Base-by-base conservation (phyloP, 1,284 basidiomycete species). In the Phellopilus nigrolimitatus region DNA sequence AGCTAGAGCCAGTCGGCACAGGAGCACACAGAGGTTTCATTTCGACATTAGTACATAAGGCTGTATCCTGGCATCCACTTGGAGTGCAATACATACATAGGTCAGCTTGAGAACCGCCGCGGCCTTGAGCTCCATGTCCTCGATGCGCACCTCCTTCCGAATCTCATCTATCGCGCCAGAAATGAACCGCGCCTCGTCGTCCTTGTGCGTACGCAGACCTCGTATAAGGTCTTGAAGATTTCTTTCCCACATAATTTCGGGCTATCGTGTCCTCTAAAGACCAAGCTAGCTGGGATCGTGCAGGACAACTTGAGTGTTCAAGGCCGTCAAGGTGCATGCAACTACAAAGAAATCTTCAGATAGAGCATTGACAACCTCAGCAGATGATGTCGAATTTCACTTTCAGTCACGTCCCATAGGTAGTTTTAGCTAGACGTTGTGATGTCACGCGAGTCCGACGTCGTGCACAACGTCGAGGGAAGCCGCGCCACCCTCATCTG, bases 61-160 rank as follows among this genome's bases (percentile, higher is more conserved):
- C 12, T 8, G 13, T 39, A 38, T 3, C 2, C 3, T 39, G 21
- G 2, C n/a, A 2, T 15, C 10, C 13, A 3, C 50, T 38, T 39
- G 19, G 19, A 56, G 9, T 27, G 21, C 44, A 37, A 31, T 34
- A 79, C 90, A 69, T 69, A 95, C 94, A 71, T 98, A 99, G 62
- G 91, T 93, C 57, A 98, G 83, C 71, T 99, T 99, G 64, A 99
- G 76, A 36, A 98, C 83, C 0, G 94, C 97, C 27, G 81, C 93
- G 0, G 93, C 92, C 69, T 99, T 99, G 59, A 99, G 78, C 59
- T 93, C 91, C 89, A 98, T 95, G 64, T 99, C 97, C 63, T 92
- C 93, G 62, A 80, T 84, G 69, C 84, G 88, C 62, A 98, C 84
- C 72, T 99, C 97, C 53, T 80, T 76, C 55, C 91, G 75, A 61